Percentiles rank a stretch among this genome's conserved stretches.
These are phyloP conservation scores for Trichoderma polysporum DNA, from an alignment of 2,329 filamentous ascomycete genomes.

Conservation along the genomic window DNA sequence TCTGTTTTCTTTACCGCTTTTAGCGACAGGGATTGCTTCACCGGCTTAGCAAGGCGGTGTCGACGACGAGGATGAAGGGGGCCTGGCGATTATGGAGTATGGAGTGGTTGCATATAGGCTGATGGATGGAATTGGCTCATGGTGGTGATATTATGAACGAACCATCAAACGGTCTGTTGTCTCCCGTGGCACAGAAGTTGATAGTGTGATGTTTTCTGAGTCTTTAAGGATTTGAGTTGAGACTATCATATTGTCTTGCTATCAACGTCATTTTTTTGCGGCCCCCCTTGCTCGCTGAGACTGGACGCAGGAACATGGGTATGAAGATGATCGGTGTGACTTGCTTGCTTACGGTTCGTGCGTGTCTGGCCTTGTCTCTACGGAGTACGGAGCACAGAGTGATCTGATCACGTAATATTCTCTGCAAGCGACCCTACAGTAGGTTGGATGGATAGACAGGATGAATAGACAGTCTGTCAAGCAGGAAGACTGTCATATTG, in stretches of 20 bases:
- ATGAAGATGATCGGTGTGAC: slow-evolving; percentile 13
- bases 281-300: neutral
- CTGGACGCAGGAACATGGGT: neutral
- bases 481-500: too few species aligned
- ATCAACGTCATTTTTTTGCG: neutral
- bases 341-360: slow-evolving; percentile 16
- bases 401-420: neutral
- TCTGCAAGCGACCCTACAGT: too few species aligned
- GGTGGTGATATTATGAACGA: neutral
- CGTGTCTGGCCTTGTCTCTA: neutral
- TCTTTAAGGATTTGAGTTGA: neutral
- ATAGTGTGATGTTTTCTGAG: neutral
- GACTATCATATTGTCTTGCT: neutral
- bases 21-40: slow-evolving; percentile 8
- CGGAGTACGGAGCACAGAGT: too few species aligned
- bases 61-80: neutral
- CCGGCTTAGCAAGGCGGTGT: slow-evolving; percentile 1
- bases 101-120: neutral
- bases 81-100: neutral
- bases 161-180: neutral
- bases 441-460: neutral
- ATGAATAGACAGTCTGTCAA: neutral
- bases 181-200: neutral
- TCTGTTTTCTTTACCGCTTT: slow-evolving; percentile 10
- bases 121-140: neutral